phyloP scores from a whole-genome alignment of 2,329 filamentous ascomycete genomes.

The Chaetomiaceae sp. region DNA sequence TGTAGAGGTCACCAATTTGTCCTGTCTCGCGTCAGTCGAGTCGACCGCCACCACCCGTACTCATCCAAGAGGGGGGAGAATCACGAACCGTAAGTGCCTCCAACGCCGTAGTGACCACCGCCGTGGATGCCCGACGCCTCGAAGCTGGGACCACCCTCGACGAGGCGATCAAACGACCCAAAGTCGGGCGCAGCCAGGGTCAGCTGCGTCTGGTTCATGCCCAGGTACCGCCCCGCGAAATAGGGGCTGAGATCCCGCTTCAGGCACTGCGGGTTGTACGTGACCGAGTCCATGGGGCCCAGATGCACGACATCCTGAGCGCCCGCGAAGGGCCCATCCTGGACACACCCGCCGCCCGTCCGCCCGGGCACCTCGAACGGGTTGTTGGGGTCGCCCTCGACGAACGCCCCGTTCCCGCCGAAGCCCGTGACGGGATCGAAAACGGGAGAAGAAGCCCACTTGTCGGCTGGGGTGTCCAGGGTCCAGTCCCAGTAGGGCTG shows the following conservation, averaged over 20 bases:
- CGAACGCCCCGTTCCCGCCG: constrained; percentile 18
- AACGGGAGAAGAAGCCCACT: constrained; percentile 15
- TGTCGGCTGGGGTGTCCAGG: constrained; percentile 17
- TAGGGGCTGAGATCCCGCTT: constrained; percentile 21
- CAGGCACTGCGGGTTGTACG: constrained; percentile 23
- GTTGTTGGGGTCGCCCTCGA: constrained; percentile 4
- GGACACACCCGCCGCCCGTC: constrained; percentile 20
- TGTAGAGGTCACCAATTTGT: constrained; percentile 8
- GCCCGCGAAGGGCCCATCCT: constrained; percentile 17
- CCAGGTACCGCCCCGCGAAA: constrained; percentile 25
- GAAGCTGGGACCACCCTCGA: constrained; percentile 32
- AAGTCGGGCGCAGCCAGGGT: constrained; percentile 27
- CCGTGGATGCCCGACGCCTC: constrained; percentile 25
- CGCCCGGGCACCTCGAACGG: constrained; percentile 18
- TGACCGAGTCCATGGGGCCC: constrained; percentile 11
- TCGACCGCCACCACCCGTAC: neutral
- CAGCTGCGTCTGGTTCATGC: constrained; percentile 26
- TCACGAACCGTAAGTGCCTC: constrained; percentile 12
- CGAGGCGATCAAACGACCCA: constrained; percentile 18
- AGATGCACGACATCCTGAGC: constrained; percentile 18
- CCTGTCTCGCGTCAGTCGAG: neutral
- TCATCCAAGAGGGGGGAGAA: too few species aligned
- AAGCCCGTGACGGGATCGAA: constrained; percentile 23
- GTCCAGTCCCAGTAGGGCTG: constrained; percentile 42
- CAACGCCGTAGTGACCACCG: constrained; percentile 22